A percentile compares a stretch with the other conserved stretches of the same genome.
Evolutionary conservation across 768 basidiomycete species (phyloP).

Genomic region (Mycena belliarum): DNA sequence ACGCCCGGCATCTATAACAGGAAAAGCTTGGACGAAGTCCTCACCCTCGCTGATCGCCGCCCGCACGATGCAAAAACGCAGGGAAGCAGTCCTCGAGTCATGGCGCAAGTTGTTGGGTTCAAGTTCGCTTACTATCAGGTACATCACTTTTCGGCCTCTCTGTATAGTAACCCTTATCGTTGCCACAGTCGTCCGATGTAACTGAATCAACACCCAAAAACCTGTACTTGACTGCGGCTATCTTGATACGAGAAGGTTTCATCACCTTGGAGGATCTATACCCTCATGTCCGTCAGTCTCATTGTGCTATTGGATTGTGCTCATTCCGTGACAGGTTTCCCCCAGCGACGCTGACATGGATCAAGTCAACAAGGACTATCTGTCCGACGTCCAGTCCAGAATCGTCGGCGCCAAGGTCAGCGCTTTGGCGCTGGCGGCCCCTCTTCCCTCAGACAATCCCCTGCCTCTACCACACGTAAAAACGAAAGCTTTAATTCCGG

Average conservation of each 20-base stretch:
- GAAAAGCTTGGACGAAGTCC: slow-evolving; percentile 68
- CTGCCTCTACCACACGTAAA: slow-evolving; percentile 55
- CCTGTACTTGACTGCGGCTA: slow-evolving; percentile 79
- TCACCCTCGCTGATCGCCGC: slow-evolving; percentile 52
- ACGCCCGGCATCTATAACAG: slow-evolving; percentile 47
- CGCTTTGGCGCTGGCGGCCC: slow-evolving; percentile 83
- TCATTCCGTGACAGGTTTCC: slow-evolving; percentile 49
- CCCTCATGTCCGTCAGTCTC: slow-evolving; percentile 68
- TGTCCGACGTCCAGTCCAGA: slow-evolving; percentile 60
- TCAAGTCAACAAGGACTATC: slow-evolving; percentile 62
- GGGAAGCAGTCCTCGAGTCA: slow-evolving; percentile 52
- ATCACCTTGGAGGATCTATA: slow-evolving; percentile 87
- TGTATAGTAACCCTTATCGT: too few species aligned
- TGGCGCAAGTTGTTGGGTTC: slow-evolving; percentile 96
- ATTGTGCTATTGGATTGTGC: not conserved
- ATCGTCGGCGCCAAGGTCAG: slow-evolving; percentile 71
- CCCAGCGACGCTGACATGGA: slow-evolving; percentile 82
- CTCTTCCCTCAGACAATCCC: slow-evolving; percentile 61
- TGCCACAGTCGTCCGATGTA: slow-evolving; percentile 52
- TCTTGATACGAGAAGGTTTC: slow-evolving; percentile 89
- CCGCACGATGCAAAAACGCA: slow-evolving; percentile 21
- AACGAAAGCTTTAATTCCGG: slow-evolving; percentile 36
- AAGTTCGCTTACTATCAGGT: slow-evolving; percentile 94
- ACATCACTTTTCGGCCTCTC: slow-evolving; percentile 26
- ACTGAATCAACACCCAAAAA: slow-evolving; percentile 66